Evolutionary conservation across 768 basidiomycete species (phyloP).

Genomic region (Cubamyces sp.): DNA sequence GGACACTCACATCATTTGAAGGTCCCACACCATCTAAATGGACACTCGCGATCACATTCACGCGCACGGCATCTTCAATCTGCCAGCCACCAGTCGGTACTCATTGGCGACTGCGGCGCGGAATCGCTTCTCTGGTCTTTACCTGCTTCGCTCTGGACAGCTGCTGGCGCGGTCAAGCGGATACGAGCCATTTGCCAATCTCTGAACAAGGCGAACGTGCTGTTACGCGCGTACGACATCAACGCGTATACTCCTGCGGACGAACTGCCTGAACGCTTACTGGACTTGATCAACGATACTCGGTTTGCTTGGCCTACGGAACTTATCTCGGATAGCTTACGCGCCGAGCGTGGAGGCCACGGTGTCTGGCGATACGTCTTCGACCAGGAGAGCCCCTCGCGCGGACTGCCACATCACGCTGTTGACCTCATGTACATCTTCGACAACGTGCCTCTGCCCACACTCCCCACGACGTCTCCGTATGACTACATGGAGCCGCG

Average conservation of each 20-base stretch:
- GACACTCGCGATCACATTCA: constrained; percentile 26
- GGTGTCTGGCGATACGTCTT: constrained; percentile 84
- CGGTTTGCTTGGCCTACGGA: constrained; percentile 81
- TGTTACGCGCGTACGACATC: constrained; percentile 77
- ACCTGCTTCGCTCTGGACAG: constrained; percentile 65
- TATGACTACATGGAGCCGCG: constrained; percentile 24
- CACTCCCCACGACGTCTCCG: constrained; percentile 24
- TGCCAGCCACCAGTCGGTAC: constrained; percentile 60
- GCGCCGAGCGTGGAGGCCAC: constrained; percentile 53
- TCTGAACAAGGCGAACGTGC: constrained; percentile 57
- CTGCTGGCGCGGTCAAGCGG: constrained; percentile 62
- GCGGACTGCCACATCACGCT: constrained; percentile 68
- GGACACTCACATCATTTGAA: constrained; percentile 32
- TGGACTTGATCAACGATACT: constrained; percentile 78
- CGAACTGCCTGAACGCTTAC: constrained; percentile 66
- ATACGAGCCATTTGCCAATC: constrained; percentile 78
- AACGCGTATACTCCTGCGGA: constrained; percentile 60
- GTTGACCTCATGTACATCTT: constrained; percentile 80
- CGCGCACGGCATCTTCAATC: constrained; percentile 25
- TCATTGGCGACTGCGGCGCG: constrained; percentile 73
- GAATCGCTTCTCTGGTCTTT: constrained; percentile 68
- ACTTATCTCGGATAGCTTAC: constrained; percentile 55
- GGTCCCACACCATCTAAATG: constrained; percentile 20
- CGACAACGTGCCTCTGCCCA: constrained; percentile 68
- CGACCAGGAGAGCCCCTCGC: constrained; percentile 75